Percentiles rank a stretch among this genome's conserved stretches.
Conservation (phyloP, 352 stramenopile genomes). For the Phytophthora ohioensis region DNA sequence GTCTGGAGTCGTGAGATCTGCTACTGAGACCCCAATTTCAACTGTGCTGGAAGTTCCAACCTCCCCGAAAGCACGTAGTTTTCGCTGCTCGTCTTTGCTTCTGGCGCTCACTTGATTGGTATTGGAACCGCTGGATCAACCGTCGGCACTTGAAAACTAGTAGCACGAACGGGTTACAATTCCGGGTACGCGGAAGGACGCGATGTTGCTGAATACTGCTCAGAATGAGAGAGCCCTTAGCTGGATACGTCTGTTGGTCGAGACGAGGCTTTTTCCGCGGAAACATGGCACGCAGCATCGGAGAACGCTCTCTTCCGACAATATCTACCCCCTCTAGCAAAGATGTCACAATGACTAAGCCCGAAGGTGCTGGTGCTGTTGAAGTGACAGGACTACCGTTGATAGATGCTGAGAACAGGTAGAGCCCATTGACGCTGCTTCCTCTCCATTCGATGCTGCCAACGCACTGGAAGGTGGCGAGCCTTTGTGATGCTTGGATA, state of each 20-base stretch:
- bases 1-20: background rate
- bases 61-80: slow-evolving; percentile 10
- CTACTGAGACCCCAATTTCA: background rate
- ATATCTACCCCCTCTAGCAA: background rate
- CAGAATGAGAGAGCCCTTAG: background rate
- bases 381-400: too few species aligned
- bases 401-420: too few species aligned
- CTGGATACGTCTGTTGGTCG: slow-evolving; percentile 4
- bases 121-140: background rate
- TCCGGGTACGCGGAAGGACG: slow-evolving; percentile 13
- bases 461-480: slow-evolving; percentile 25
- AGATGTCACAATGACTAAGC: too few species aligned
- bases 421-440: too few species aligned
- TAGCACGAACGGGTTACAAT: background rate
- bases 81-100: slow-evolving; percentile 1
- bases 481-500: background rate
- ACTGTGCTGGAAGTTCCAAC: slow-evolving; percentile 5
- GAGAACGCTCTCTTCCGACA: background rate
- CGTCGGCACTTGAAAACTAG: background rate
- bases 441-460: background rate
- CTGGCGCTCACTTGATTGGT: slow-evolving; percentile 2
- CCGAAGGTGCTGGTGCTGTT: too few species aligned
- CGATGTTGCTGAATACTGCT: slow-evolving; percentile 14
- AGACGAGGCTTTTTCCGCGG: slow-evolving; percentile 16
- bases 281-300: background rate